Evolutionary conservation across 1,139 yeast genomes (phyloP).

Genomic region (Pichia sp.): DNA sequence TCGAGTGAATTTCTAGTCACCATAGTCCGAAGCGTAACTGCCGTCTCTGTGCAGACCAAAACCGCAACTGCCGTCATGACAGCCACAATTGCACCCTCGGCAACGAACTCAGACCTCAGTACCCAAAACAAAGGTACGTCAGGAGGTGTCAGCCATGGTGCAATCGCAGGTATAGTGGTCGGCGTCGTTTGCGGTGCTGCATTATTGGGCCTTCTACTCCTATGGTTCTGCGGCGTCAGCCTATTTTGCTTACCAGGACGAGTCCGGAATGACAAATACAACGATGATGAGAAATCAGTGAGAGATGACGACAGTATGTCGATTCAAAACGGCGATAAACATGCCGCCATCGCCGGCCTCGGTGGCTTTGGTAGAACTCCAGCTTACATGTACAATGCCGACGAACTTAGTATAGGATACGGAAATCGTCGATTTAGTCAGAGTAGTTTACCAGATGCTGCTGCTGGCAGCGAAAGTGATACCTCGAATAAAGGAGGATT

Average conservation of each 20-base stretch:
- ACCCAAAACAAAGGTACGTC: slow-evolving; percentile 1
- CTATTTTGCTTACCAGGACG: slow-evolving; percentile 34
- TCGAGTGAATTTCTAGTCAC: slow-evolving; percentile 23
- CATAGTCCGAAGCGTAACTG: slow-evolving; percentile 22
- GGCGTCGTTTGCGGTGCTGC: slow-evolving; percentile 56
- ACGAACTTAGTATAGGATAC: slow-evolving; percentile 28
- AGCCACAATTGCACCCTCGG: slow-evolving; percentile 17
- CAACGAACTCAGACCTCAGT: slow-evolving; percentile 3
- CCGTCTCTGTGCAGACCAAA: slow-evolving; percentile 17
- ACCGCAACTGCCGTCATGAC: slow-evolving; percentile 15
- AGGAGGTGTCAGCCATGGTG: slow-evolving; percentile 40
- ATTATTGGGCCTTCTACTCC: slow-evolving; percentile 35
- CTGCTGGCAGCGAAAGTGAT: slow-evolving; percentile 24
- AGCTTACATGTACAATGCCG: slow-evolving; percentile 21
- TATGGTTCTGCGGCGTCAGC: slow-evolving; percentile 36
- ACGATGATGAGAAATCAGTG: slow-evolving; percentile 29
- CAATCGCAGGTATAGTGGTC: slow-evolving; percentile 69
- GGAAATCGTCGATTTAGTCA: slow-evolving; percentile 53
- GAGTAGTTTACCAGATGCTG: slow-evolving; percentile 65
- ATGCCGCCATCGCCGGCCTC: slow-evolving; percentile 8
- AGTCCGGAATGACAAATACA: slow-evolving; percentile 32
- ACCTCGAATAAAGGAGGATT: slow-evolving; percentile 25
- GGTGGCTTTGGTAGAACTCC: slow-evolving; percentile 16
- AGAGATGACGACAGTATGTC: slow-evolving; percentile 13
- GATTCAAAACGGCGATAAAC: slow-evolving; percentile 11